Evolutionary conservation across 2,329 filamentous ascomycete species (phyloP), one percentile per base, ranked within the genome.

Genomic region (Neoascochyta sp.): DNA sequence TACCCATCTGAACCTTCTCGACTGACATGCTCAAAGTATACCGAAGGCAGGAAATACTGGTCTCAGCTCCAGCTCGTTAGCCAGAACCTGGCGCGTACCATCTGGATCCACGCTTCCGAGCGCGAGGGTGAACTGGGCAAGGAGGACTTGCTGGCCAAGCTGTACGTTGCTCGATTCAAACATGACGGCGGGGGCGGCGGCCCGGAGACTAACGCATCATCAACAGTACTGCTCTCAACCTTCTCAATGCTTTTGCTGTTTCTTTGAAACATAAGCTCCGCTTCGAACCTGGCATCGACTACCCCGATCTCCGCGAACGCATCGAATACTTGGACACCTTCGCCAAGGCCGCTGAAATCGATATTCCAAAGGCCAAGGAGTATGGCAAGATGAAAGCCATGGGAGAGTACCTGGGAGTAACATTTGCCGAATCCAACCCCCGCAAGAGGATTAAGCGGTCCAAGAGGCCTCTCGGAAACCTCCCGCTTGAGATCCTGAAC

Each of bases 251-350:
- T 3, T 92, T 85, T 49, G 75, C 84, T n/a, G 71, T 85, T 11
- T 67, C 86, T 2, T 70, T 93, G 36, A 90, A 90, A 66, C 86
- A 92, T 64, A 81, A 80, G 50, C 75, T 93, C 17, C 83, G 86
- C 17, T 90, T 90, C 58, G 86, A 93, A 57, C 86, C 86, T 1
- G 86, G 84, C 49, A 78, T 81, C 18, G 75, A 81, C 30, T 90
- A 92, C 57, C 74, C 81, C 1, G 86, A 92, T 51, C 69, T 93
- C 4, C 66, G 75, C 20, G 75, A 80, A 12, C 70, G 88, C 9
- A 74, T 89, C 16, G 73, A 74, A 10, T 81, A 88, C 53, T 71
- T 93, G 16, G 75, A 86, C 43, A 89, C 84, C 0, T 86, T 87
- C 50, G 83, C 86, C 38, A 78, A 71, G 36, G 66, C 69, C 12